A percentile compares a stretch with the other conserved stretches of the same genome.
Evolutionary conservation across 306 rosid genomes (phyloP).

Genomic region (Purshia tridentata): DNA sequence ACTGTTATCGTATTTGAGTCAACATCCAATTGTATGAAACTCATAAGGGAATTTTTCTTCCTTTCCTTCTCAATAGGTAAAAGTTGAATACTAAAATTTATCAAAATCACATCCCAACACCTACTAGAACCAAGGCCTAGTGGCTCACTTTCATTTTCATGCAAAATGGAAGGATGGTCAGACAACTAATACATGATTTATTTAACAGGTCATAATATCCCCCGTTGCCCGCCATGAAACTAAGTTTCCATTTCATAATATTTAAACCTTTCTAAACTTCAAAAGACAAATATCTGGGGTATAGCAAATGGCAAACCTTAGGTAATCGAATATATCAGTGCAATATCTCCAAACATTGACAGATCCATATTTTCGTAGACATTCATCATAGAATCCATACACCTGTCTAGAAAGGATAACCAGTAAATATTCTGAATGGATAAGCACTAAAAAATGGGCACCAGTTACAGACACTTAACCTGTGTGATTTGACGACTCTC

Average conservation of each 20-base stretch:
- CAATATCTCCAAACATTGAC: conserved; percentile 99
- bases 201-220: neutral
- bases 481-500: conserved; percentile 99
- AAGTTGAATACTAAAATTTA: neutral
- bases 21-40: neutral
- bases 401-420: conserved; percentile 62
- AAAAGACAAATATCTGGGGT: conserved; percentile 11
- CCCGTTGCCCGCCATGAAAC: conserved; percentile 2
- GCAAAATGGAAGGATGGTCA: neutral
- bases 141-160: neutral
- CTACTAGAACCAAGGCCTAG: neutral
- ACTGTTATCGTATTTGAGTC: too few relatives aligned
- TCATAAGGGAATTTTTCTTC: neutral
- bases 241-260: conserved; percentile 2
- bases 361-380: conserved; percentile 98
- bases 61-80: neutral
- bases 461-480: conserved; percentile 50
- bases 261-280: conserved; percentile 4
- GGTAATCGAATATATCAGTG: conserved; percentile 92
- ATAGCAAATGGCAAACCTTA: conserved; percentile 56
- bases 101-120: neutral
- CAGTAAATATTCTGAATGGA: conserved; percentile 34
- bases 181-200: neutral
- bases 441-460: conserved; percentile 10
- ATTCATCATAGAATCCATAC: conserved; percentile 98